Base-by-base conservation (phyloP, 2,329 filamentous ascomycete genomes). In the Trichoderma sp. region DNA sequence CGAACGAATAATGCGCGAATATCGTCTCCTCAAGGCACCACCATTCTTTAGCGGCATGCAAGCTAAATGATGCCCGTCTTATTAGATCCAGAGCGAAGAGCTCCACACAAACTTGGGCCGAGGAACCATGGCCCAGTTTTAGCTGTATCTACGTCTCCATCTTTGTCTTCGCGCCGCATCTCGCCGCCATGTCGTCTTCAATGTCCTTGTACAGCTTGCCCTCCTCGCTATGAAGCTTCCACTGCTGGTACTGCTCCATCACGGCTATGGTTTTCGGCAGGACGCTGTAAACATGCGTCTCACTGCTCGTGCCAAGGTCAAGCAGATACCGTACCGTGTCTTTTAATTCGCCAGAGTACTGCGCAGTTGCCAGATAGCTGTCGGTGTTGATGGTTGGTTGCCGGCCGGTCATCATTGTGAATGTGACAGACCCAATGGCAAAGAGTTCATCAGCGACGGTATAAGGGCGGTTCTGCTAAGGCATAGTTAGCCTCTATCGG, bases 371-470 rank as follows among this genome's bases (percentile, higher is more conserved):
- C 5, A 81, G 69, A 19, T 71, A 71, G 37, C 73, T 70, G 61
- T 81, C 75, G 31, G 79, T 67, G 71, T 81, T 78, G 70, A 80
- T 71, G 35, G 73, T 71, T 24, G 57, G 67, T 11, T 56, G 19
- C 4, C 58, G 47, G 7, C 77, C 77, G 10, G 73, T 75, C 82
- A 84, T 84, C 82, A 84, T 83, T 61, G 74, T 76, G 71, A 80
- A 81, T 57, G 84, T 70, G 33, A 81, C 72, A 19, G 70, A 73
- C 40, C 81, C 82, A 35, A 84, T 75, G 31, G 77, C 75, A 72
- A 74, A 79, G 40, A 83, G 72, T 64, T 84, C 82, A 47, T 77
- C 76, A 27, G 76, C 76, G 29, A 77, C 72, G 1, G 79, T 80
- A 70, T 83, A 83, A 0, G 76, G 73, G 2, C 77, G 76, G 14